Base-by-base conservation (phyloP, 2,329 filamentous ascomycete species). In the Xylaria sp. region DNA sequence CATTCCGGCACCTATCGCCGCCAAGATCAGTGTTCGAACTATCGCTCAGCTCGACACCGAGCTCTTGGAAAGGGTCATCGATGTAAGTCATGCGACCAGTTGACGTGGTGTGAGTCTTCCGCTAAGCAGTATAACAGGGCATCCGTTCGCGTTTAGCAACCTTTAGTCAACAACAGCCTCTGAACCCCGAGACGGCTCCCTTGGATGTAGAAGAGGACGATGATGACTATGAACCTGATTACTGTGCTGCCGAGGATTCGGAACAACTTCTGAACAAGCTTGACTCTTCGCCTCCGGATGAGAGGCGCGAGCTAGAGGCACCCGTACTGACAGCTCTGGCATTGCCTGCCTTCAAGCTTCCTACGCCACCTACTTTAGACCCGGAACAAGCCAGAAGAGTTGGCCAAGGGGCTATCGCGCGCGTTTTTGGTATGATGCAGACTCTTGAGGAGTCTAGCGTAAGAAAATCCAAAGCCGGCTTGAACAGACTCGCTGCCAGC, bases 211-310 rank as follows among this genome's bases (percentile, higher is more conserved):
- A 89, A 5, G 86, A 88, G 7, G 92, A 96, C 48, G 92, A 96
- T 18, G 91, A 96, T 65, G 91, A 96, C 67, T 97, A 97, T 70
- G 93, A 97, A 69, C 92, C 93, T 0, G 90, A 95, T 69, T 92
- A 91, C 66, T 85, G 88, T 60, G 83, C 88, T 7, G 84, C 86
- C 42, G 91, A 95, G 72, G 86, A 91, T 65, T 84, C 84, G 0
- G 89, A 92, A 68, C 89, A 93, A 69, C 86, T 91, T 37, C 75
- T 88, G 53, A 90, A 93, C 73, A 90, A 90, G 70, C 79, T 91
- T 11, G 90, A 93, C 70, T 84, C 84, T 62, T 80, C 86, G 4
- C 81, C 87, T n/a, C 77, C 84, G 3, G 80, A 82, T 51, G 80
- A 83, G 35, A 67, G 69, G 7, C 70, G 71, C 48, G 72, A 80